These are phyloP conservation scores for Neofusicoccum umdonicola DNA, from an alignment of 2,329 filamentous ascomycete genomes.

Conservation along the genomic window DNA sequence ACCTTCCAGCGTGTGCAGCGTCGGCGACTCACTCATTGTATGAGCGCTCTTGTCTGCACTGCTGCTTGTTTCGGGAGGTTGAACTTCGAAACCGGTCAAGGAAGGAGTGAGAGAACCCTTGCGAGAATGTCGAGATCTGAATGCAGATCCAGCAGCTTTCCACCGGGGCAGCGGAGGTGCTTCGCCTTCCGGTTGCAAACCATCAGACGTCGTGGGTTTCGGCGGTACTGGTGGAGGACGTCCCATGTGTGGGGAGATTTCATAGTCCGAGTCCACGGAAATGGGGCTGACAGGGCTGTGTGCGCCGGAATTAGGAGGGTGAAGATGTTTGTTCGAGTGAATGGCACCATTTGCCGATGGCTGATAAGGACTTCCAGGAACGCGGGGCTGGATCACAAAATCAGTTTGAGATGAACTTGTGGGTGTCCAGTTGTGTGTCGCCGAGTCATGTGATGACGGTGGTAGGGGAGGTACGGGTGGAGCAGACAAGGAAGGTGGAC, in stretches of 20 bases:
- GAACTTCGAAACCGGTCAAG: not conserved
- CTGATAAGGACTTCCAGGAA: constrained; percentile 9
- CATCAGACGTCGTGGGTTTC: constrained; percentile 2
- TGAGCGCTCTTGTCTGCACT: constrained; percentile 12
- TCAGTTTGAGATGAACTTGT: constrained; percentile 14
- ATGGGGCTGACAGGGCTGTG: constrained; percentile 8
- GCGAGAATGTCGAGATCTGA: constrained; percentile 1
- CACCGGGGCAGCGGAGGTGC: constrained; percentile 4
- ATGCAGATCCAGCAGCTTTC: constrained; percentile 4
- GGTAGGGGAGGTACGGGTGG: constrained; percentile 4
- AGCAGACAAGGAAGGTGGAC: constrained; percentile 13
- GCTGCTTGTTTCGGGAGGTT: constrained; percentile 7
- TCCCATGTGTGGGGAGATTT: not conserved
- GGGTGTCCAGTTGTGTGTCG: not conserved
- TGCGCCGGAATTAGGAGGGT: constrained; percentile 8
- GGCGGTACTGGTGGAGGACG: not conserved
- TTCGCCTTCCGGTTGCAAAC: not conserved
- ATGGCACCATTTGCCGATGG: constrained; percentile 6
- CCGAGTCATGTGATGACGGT: not conserved
- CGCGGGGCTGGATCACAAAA: constrained; percentile 15
- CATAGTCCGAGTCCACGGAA: constrained; percentile 8
- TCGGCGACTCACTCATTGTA: constrained; percentile 1
- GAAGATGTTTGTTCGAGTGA: not conserved
- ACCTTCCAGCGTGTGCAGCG: constrained; percentile 10
- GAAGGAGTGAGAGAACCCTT: constrained; percentile 17